A percentile compares a stretch with the other conserved stretches of the same genome.
Conservation (phyloP, 768 basidiomycete species). For the Cubamyces lactineus region DNA sequence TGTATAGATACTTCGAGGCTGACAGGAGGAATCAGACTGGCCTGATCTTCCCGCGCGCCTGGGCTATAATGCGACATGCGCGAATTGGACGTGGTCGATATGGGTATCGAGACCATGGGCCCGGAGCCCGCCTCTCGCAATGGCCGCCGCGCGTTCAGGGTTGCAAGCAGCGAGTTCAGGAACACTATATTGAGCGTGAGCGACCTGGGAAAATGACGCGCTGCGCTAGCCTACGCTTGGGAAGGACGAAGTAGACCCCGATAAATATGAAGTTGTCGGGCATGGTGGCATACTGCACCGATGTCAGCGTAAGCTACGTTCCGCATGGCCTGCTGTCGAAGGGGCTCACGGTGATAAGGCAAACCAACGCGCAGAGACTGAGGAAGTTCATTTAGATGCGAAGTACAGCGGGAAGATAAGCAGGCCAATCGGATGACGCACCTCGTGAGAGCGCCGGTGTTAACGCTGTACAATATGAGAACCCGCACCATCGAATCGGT, state of each 20-base stretch:
- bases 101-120: slow-evolving; percentile 18
- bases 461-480: slow-evolving; percentile 32
- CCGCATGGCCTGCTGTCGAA: neutral
- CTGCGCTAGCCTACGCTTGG: slow-evolving; percentile 28
- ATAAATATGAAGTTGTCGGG: slow-evolving; percentile 30
- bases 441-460: slow-evolving; percentile 33
- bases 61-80: slow-evolving; percentile 8
- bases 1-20: neutral
- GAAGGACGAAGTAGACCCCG: slow-evolving; percentile 30
- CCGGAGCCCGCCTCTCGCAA: slow-evolving; percentile 13
- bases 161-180: slow-evolving; percentile 25
- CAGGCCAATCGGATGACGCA: slow-evolving; percentile 2
- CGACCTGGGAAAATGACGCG: neutral
- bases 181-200: slow-evolving; percentile 13
- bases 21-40: neutral
- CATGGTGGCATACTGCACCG: slow-evolving; percentile 30
- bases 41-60: slow-evolving; percentile 4
- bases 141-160: slow-evolving; percentile 22
- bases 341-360: slow-evolving; percentile 25
- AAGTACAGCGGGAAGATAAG: neutral
- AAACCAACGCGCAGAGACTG: slow-evolving; percentile 28
- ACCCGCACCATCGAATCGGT: slow-evolving; percentile 27
- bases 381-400: neutral
- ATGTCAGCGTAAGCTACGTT: neutral
- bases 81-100: slow-evolving; percentile 10